Evolutionary conservation across 306 rosid species (phyloP).

Genomic region (Rubus idaeus): DNA sequence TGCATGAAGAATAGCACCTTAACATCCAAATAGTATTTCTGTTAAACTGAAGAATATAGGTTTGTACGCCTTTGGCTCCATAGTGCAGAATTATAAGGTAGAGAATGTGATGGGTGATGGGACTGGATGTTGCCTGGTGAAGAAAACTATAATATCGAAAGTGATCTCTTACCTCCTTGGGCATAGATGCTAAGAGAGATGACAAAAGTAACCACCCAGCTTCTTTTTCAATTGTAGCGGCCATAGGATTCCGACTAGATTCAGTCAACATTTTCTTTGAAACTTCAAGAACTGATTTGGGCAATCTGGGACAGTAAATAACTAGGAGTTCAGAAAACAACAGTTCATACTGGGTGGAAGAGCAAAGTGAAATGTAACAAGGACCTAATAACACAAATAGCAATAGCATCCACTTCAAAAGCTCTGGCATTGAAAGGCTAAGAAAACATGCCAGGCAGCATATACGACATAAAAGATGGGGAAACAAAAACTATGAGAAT

Average conservation of each 20-base stretch:
- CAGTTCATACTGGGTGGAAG: neutral
- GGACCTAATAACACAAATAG: neutral
- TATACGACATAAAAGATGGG: neutral
- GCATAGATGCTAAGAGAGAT: constrained; percentile 82
- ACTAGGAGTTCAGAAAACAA: neutral
- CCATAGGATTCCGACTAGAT: constrained; percentile 69
- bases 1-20: constrained; percentile 26
- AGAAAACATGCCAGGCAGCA: neutral
- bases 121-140: neutral
- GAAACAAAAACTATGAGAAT: neutral
- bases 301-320: constrained; percentile 54
- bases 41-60: neutral
- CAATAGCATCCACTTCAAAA: neutral
- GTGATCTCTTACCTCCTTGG: constrained; percentile 67
- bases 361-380: neutral
- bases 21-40: constrained; percentile 25
- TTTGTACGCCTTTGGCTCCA: neutral
- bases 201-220: constrained; percentile 98
- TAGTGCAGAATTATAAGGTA: neutral
- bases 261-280: constrained; percentile 83
- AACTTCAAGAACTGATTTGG: constrained; percentile 79
- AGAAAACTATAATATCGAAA: constrained; percentile 10
- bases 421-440: neutral
- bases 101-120: neutral
- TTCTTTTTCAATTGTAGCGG: constrained; percentile 77